Evolutionary conservation across 1,284 basidiomycete species (phyloP).

Genomic region (Ustilago tritici): DNA sequence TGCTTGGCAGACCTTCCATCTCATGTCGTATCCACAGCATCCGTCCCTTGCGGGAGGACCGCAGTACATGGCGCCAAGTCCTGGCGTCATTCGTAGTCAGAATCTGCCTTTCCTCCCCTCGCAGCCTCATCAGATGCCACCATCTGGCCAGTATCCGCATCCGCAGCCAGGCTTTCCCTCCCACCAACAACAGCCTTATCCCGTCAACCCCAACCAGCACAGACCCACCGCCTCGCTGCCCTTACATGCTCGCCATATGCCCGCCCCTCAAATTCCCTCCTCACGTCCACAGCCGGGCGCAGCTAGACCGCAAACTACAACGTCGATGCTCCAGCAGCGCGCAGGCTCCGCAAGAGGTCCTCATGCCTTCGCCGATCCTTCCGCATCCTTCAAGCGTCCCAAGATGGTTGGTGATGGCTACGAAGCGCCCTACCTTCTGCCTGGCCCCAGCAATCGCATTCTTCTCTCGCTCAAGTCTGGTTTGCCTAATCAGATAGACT

Average conservation of each 20-base stretch:
- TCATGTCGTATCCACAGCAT: conserved; percentile 41
- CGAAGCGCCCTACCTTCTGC: conserved; percentile 51
- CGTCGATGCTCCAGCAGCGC: conserved; percentile 29
- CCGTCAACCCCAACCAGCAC: conserved; percentile 8
- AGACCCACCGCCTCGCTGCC: conserved; percentile 36
- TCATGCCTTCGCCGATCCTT: conserved; percentile 12
- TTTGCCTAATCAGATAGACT: conserved; percentile 64
- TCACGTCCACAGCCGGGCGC: conserved; percentile 12
- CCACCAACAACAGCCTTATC: conserved; percentile 23
- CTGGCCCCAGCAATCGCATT: conserved; percentile 63
- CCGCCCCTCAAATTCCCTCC: conserved; percentile 16
- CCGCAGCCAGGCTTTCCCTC: conserved; percentile 26
- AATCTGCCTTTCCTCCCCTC: conserved; percentile 28
- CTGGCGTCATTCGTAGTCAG: conserved; percentile 37
- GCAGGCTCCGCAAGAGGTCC: conserved; percentile 9
- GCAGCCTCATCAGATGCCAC: conserved; percentile 18
- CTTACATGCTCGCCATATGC: conserved; percentile 31
- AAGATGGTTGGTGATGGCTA: conserved; percentile 41
- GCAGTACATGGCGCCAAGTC: conserved; percentile 16
- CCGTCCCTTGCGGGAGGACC: conserved; percentile 31
- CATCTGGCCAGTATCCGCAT: conserved; percentile 26
- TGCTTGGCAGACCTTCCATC: conserved; percentile 13
- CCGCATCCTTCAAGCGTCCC: conserved; percentile 28
- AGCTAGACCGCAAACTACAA: conserved; percentile 15
- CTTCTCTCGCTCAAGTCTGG: conserved; percentile 63